Conservation (phyloP, 305 asterid genomes). For the Fraxinus latifolia region DNA sequence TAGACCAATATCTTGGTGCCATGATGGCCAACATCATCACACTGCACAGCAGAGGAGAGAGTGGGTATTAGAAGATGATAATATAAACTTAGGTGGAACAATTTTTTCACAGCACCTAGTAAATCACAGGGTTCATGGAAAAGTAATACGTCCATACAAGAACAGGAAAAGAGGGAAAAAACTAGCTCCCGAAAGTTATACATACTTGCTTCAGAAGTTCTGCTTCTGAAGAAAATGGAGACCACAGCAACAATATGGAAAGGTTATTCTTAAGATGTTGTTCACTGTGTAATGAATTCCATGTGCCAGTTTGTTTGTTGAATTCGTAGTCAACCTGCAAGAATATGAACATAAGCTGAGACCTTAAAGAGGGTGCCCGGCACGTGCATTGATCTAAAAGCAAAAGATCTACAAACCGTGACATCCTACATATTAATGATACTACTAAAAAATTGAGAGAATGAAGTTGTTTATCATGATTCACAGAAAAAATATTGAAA, state of each 20-base stretch:
- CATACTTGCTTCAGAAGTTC: constrained; percentile 84
- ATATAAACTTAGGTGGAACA: background rate
- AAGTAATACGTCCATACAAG: background rate
- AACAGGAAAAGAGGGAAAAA: background rate
- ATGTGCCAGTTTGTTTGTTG: constrained; percentile 36
- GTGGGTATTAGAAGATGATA: constrained; percentile 11
- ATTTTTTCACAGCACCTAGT: background rate
- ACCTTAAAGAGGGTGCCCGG: constrained; percentile 13
- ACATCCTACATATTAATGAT: background rate
- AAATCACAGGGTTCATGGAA: background rate
- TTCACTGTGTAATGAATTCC: constrained; percentile 50
- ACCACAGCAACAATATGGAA: constrained; percentile 71
- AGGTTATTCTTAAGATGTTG: constrained; percentile 54
- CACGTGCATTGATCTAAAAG: constrained; percentile 9
- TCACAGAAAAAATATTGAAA: background rate
- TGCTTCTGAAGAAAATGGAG: constrained; percentile 69
- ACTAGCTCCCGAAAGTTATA: constrained; percentile 20
- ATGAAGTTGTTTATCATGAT: background rate
- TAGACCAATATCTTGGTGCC: constrained; percentile 77
- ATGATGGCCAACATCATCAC: constrained; percentile 69
- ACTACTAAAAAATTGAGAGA: constrained; percentile 16
- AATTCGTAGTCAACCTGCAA: constrained; percentile 77
- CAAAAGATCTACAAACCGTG: constrained; percentile 5
- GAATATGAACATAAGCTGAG: constrained; percentile 20
- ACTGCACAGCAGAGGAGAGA: constrained; percentile 42